Evolutionary conservation across 495 filamentous ascomycete genomes (phyloP).

Genomic region (Opeltia flavorubescens): DNA sequence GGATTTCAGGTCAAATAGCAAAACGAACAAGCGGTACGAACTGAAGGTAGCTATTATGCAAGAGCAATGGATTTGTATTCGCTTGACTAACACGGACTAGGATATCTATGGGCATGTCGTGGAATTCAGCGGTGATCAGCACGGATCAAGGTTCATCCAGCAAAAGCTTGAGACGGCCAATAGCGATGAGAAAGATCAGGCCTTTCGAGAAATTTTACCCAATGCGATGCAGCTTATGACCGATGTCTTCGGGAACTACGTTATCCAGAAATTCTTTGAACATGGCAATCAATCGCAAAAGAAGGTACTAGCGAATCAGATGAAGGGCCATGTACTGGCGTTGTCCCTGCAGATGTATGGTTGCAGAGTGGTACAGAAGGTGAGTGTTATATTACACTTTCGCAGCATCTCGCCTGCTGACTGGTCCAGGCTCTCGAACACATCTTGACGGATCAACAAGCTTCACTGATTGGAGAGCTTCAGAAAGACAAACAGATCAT

Average conservation of each 20-base stretch:
- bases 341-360: constrained; percentile 87
- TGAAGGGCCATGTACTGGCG: constrained; percentile 69
- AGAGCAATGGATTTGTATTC: background rate
- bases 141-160: constrained; percentile 92
- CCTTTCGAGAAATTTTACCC: constrained; percentile 73
- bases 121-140: constrained; percentile 91
- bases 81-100: constrained; percentile 25
- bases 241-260: constrained; percentile 96
- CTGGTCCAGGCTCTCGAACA: constrained; percentile 67
- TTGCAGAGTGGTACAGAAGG: constrained; percentile 93
- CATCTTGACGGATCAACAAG: constrained; percentile 82
- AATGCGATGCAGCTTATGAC: constrained; percentile 85
- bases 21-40: constrained; percentile 68
- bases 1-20: constrained; percentile 64
- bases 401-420: constrained; percentile 15
- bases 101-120: constrained; percentile 83
- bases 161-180: constrained; percentile 89
- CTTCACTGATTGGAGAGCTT: constrained; percentile 67
- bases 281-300: constrained; percentile 93
- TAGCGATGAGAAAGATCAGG: constrained; percentile 90
- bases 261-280: constrained; percentile 96
- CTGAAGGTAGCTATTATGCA: constrained; percentile 44
- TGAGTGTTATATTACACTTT: constrained; percentile 17
- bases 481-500: constrained; percentile 50
- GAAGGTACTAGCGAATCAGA: constrained; percentile 65